A percentile compares a stretch with the other conserved stretches of the same genome.
These are phyloP conservation scores for Gregarina niphandrodes DNA, from an alignment of 169 alveolate genomes.

Conservation along the genomic window DNA sequence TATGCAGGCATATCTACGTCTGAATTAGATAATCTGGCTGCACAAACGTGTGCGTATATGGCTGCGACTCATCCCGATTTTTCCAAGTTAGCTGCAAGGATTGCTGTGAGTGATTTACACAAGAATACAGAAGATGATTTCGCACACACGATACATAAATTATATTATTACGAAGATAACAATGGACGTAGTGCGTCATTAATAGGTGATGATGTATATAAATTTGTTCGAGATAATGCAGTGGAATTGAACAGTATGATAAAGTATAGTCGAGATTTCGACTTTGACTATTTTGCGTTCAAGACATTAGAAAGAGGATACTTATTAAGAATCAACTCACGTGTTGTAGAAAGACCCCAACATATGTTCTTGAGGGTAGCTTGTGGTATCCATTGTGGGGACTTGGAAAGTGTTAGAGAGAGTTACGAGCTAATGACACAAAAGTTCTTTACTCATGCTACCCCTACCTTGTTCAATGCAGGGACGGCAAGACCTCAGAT, in stretches of 20 bases:
- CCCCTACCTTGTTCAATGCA: conserved; percentile 90
- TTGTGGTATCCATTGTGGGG: conserved; percentile 82
- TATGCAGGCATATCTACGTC: conserved; percentile 19
- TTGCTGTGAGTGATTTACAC: conserved; percentile 77
- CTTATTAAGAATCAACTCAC: conserved; percentile 35
- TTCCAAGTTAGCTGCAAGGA: conserved; percentile 85
- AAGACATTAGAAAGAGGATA: conserved; percentile 82
- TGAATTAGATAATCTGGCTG: conserved; percentile 76
- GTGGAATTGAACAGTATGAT: conserved; percentile 59
- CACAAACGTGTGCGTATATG: conserved; percentile 97
- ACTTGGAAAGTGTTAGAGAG: conserved; percentile 57
- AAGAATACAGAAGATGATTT: conserved; percentile 60
- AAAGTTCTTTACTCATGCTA: conserved; percentile 88
- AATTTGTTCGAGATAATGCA: conserved; percentile 49
- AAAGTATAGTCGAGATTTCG: conserved; percentile 68
- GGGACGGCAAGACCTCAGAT: conserved; percentile 86
- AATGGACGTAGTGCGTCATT: conserved; percentile 68
- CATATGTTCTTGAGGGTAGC: conserved; percentile 91
- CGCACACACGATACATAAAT: conserved; percentile 40
- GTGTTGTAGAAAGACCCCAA: conserved; percentile 87
- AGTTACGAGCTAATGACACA: conserved; percentile 77
- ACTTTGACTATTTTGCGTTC: conserved; percentile 87
- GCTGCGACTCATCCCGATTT: conserved; percentile 87
- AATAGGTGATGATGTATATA: conserved; percentile 61
- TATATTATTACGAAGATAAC: conserved; percentile 44